Base-by-base conservation (phyloP, 305 asterid genomes). In the Solanum aculeatissimum region DNA sequence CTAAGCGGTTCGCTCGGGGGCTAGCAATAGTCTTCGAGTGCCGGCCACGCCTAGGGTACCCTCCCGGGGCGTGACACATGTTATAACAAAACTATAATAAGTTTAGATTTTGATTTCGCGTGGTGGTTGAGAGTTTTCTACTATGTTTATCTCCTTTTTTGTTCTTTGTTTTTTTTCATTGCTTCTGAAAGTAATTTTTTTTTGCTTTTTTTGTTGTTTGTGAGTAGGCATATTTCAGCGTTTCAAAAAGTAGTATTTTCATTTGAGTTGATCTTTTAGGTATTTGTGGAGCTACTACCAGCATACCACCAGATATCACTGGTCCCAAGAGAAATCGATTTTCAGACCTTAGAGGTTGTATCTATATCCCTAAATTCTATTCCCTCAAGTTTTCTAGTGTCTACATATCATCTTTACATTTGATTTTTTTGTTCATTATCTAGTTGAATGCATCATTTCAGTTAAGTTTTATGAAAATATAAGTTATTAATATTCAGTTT, bases 321-420 rank as follows among this genome's bases (percentile, higher is more conserved):
- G 93, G 88, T 29, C 80, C 93, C 15, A 94, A 90, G 90, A 92
- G 69, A 87, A 90, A 87, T 70, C 87, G 91, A 3, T 92, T 95
- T 84, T 96, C 97, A 1, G 92, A 90, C 83, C 93, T 94, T 82
- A 91, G 86, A 89, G 97, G 95, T 94, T 38, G 2, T 54, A 25
- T 27, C 40, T 35, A 35, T 35, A 35, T 6, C 40, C 40, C 40
- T 35, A 35, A 35, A 35, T 4, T 4, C 40, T 35, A 35, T 35
- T 35, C 4, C 38, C 38, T 32, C 38, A 35, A 35, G 40, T 55
- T 19, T 19, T 18, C 62, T 55, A 25, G 23, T 55, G 62, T 19
- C 62, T 55, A 3, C 40, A 1, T 35, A 32, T 19, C 45, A 32
- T 66, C 47, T 66, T 66, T 2, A 14, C 25, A 35, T 32, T 66